Percentiles rank a stretch among this genome's conserved stretches.
Conservation (phyloP, 768 basidiomycete genomes). For the Leucosporidium scottii region DNA sequence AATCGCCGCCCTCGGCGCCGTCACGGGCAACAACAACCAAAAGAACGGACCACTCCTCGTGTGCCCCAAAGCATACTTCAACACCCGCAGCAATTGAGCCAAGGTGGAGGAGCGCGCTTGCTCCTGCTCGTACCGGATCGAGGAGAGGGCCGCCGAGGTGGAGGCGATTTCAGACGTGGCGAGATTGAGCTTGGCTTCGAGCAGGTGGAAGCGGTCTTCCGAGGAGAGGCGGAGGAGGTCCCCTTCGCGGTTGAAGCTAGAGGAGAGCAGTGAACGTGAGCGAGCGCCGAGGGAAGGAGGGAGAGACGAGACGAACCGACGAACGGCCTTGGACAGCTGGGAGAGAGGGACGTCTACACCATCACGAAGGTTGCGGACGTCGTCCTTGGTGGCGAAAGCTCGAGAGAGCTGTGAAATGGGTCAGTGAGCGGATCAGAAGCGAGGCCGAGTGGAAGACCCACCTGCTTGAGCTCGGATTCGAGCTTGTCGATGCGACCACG, state of each 20-base stretch:
- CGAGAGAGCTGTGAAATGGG: conserved; percentile 5
- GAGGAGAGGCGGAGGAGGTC: conserved; percentile 24
- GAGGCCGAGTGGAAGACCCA: neutral
- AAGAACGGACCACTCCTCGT: no score
- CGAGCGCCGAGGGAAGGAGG: neutral
- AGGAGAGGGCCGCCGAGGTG: neutral
- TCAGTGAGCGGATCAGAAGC: no score
- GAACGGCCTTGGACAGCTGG: conserved; percentile 27
- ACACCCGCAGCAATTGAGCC: no score
- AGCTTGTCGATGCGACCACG: conserved; percentile 24
- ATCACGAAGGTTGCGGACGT: conserved; percentile 30
- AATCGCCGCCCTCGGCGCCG: no score
- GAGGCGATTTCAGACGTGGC: neutral
- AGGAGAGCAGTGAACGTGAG: no score
- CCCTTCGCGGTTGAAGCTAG: conserved; percentile 25
- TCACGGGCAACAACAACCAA: no score
- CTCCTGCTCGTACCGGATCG: neutral
- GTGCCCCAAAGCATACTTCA: no score
- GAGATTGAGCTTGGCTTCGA: conserved; percentile 6
- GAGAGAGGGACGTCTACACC: conserved; percentile 32
- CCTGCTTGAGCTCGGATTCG: conserved; percentile 25
- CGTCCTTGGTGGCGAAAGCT: conserved; percentile 21
- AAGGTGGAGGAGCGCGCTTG: no score
- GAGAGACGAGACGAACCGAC: neutral
- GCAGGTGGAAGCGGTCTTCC: conserved; percentile 30